Evolutionary conservation across 495 filamentous ascomycete genomes (phyloP), one percentile per base, ranked within the genome.

Genomic region (Friedmanniomyces simplex): DNA sequence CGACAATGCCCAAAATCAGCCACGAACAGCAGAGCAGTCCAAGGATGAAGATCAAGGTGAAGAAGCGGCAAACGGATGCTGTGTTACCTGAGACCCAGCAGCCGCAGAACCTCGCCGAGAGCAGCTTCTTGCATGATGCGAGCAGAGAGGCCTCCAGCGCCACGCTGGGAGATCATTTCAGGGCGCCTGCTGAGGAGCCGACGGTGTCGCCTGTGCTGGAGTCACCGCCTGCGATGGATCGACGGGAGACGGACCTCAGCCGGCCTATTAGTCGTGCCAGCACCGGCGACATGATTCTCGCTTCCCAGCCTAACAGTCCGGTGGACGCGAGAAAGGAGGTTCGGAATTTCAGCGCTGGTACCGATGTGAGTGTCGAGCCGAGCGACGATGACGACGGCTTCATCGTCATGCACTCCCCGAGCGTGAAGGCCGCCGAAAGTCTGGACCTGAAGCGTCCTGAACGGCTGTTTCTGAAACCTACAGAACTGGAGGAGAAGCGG

Each of bases 401-500:
- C 63, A 57, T 69, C 3, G 39, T 69, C 45, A 66, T 58, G 45
- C 26, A 59, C 26, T 53, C 57, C 3, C 52, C 60, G 0, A 46
- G 52, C 20, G n/a, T 28, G 10, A 47, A 63, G 45, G 43, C 63
- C 1, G 52, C 67, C 11, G 59, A 56, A 12, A 66, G 68, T 24
- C 48, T 57, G n/a, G 52, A 60, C 37, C 62, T 60, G 12, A 58
- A 61, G 18, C 69, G 50, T 25, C 32, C 65, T 30, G 55, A 66
- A n/a, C 67, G 64, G 14, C 50, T 68, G 8, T 67, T 68, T 61
- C 67, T 73, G 42, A 65, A 71, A 50, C 69, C 74, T 22, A 71
- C 66, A 16, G 61, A 68, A 5, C 74, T 74, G 16, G 71, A 74
- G 30, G 77, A 78, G 58, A 72, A 74, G 43, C 58, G 72, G 6